Base-by-base conservation (phyloP, 202 grass and related monocot species). In the Zizania palustris region DNA sequence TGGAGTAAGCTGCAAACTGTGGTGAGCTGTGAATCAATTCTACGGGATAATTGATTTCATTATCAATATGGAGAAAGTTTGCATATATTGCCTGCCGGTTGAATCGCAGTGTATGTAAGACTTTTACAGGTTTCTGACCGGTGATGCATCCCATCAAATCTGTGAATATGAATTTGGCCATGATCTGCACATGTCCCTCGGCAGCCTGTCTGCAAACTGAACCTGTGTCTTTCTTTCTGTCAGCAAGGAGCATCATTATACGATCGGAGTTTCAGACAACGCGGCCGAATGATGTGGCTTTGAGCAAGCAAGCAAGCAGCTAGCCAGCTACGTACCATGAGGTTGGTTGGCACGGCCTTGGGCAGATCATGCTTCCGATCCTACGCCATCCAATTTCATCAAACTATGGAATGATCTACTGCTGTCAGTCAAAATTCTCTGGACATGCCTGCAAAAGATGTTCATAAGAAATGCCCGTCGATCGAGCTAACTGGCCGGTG, bases 131-230 rank as follows among this genome's bases (percentile, higher is more conserved):
- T 36, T 42, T 65, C 48, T 62, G 51, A n/a, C 51, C 51, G 69
- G 48, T 65, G 79, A 45, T 55, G 60, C 46, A 56, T 73, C 60
- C 14, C n/a, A 65, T 81, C 79, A 65, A 43, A 9, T 11, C 28
- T 10, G 4, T 7, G 38, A 65, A 44, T 15, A 35, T 10, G n/a
- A 73, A 42, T 58, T 11, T 42, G 13, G 56, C 42, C 43, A 50
- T 15, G 77, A 70, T 50, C 34, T 58, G 60, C 80, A 48, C 62
- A 67, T 45, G 46, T 73, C 3, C 4, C n/a, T 74, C 37, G 79
- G 15, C 51, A 13, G 5, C 39, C 5, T 59, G 11, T 44, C 63
- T 66, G 51, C 45, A 38, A 54, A 65, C n/a, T 37, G 19, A 48
- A 21, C 45, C 9, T 53, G 74, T 14, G 19, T 64, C 16, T 39